Conservation (phyloP, 2,329 filamentous ascomycete genomes). For the Chaetoscypha palmicola region DNA sequence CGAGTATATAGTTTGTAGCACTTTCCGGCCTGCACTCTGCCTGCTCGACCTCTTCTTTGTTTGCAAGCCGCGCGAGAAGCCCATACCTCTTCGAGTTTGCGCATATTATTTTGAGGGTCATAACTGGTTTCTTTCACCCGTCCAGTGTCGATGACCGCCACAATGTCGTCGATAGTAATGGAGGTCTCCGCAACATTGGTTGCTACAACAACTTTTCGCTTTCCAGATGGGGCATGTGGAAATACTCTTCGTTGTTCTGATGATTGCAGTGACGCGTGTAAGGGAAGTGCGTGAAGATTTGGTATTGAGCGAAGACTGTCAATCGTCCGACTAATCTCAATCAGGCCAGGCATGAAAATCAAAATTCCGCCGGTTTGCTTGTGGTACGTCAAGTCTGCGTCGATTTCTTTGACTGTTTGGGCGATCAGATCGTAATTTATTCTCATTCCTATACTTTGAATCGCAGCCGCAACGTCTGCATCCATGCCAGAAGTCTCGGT, state of each 20-base stretch:
- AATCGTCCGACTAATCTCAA: constrained; percentile 82
- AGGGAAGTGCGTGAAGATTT: constrained; percentile 69
- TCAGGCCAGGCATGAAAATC: constrained; percentile 89
- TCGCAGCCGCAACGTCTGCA: constrained; percentile 59
- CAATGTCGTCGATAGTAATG: constrained; percentile 96
- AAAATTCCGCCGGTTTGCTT: constrained; percentile 76
- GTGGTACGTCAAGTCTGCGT: constrained; percentile 59
- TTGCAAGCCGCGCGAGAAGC: constrained; percentile 91
- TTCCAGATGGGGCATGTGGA: constrained; percentile 63
- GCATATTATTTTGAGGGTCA: constrained; percentile 86
- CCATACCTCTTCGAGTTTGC: constrained; percentile 90
- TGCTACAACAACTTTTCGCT: constrained; percentile 85
- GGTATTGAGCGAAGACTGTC: constrained; percentile 57
- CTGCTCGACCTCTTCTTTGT: constrained; percentile 86
- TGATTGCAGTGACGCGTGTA: constrained; percentile 88
- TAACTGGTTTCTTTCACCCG: constrained; percentile 96
- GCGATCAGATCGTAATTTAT: constrained; percentile 89
- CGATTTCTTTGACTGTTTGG: constrained; percentile 73
- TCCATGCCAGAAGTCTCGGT: constrained; percentile 42
- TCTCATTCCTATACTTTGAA: constrained; percentile 67
- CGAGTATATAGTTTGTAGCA: constrained; percentile 96
- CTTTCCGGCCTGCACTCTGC: constrained; percentile 80
- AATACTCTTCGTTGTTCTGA: constrained; percentile 86
- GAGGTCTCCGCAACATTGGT: constrained; percentile 98
- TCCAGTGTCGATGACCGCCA: constrained; percentile 91